Evolutionary conservation across 805 yeast genomes (phyloP).

Genomic region (Hanseniaspora thailandica): DNA sequence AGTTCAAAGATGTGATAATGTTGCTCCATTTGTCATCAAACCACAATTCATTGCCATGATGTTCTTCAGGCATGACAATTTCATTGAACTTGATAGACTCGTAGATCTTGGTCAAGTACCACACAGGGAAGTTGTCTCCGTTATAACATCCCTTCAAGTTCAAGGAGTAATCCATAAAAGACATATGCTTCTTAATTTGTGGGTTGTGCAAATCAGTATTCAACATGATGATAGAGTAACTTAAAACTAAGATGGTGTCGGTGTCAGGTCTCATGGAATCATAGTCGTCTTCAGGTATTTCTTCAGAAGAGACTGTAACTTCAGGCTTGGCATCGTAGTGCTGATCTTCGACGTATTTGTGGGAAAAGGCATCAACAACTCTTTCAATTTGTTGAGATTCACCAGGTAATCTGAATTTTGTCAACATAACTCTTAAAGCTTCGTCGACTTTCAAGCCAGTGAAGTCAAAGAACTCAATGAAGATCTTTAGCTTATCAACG

Average conservation of each 20-base stretch:
- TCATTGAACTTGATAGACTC: slow-evolving; percentile 71
- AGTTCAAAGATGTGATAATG: slow-evolving; percentile 37
- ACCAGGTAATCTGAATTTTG: slow-evolving; percentile 85
- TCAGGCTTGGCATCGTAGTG: slow-evolving; percentile 24
- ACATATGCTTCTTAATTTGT: slow-evolving; percentile 84
- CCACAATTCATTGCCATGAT: slow-evolving; percentile 83
- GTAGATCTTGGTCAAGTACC: slow-evolving; percentile 76
- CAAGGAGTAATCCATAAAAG: slow-evolving; percentile 63
- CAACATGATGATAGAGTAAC: slow-evolving; percentile 85
- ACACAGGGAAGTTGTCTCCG: slow-evolving; percentile 65
- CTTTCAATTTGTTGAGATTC: slow-evolving; percentile 95
- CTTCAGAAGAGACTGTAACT: slow-evolving; percentile 11
- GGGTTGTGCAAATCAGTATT: slow-evolving; percentile 93
- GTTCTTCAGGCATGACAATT: slow-evolving; percentile 96
- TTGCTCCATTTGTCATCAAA: slow-evolving; percentile 82
- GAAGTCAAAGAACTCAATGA: slow-evolving; percentile 64
- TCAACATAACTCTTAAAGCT: slow-evolving; percentile 70
- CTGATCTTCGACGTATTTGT: slow-evolving; percentile 61
- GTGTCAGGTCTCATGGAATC: slow-evolving; percentile 56
- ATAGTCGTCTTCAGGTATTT: slow-evolving; percentile 26
- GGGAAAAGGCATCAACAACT: slow-evolving; percentile 75
- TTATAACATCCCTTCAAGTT: slow-evolving; percentile 74
- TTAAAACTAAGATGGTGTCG: slow-evolving; percentile 79
- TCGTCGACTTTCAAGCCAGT: slow-evolving; percentile 77
- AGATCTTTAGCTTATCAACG: slow-evolving; percentile 45